phyloP scores from a whole-genome alignment of 306 rosid genomes.

The Parietaria judaica region DNA sequence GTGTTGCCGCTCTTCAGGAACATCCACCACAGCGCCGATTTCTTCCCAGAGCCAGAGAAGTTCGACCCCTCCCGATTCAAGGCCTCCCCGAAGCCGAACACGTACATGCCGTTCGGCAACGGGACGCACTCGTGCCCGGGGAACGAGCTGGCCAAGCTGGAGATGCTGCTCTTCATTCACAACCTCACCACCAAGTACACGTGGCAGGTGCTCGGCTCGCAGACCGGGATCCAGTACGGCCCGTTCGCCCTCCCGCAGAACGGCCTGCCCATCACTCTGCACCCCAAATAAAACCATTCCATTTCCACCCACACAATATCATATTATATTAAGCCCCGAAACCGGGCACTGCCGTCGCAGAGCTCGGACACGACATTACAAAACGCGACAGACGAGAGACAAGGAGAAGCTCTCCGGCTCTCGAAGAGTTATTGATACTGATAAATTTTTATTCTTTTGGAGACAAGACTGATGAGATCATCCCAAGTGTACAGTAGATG shows the following conservation, averaged over 20 bases:
- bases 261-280: conserved; percentile 74
- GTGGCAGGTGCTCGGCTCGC: conserved; percentile 60
- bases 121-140: conserved; percentile 96
- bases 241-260: conserved; percentile 96
- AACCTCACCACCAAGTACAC: conserved; percentile 91
- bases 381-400: background rate
- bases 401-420: conserved; percentile 1
- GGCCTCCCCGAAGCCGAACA: conserved; percentile 84
- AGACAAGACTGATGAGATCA: conserved; percentile 15
- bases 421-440: conserved; percentile 5
- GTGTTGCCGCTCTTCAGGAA: conserved; percentile 90
- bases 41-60: conserved; percentile 68
- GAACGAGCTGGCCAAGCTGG: conserved; percentile 90
- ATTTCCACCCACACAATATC: too few relatives aligned
- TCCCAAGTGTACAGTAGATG: conserved; percentile 39
- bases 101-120: conserved; percentile 94
- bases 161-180: conserved; percentile 77
- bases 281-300: conserved; percentile 14
- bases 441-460: background rate
- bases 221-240: conserved; percentile 89
- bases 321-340: too few relatives aligned
- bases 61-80: conserved; percentile 95
- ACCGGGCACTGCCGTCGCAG: too few relatives aligned
- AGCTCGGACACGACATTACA: background rate
- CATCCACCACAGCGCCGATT: conserved; percentile 79